A percentile compares a stretch with the other conserved stretches of the same genome.
phyloP scores from a whole-genome alignment of 1,284 basidiomycete species.

The Grifola frondosa region DNA sequence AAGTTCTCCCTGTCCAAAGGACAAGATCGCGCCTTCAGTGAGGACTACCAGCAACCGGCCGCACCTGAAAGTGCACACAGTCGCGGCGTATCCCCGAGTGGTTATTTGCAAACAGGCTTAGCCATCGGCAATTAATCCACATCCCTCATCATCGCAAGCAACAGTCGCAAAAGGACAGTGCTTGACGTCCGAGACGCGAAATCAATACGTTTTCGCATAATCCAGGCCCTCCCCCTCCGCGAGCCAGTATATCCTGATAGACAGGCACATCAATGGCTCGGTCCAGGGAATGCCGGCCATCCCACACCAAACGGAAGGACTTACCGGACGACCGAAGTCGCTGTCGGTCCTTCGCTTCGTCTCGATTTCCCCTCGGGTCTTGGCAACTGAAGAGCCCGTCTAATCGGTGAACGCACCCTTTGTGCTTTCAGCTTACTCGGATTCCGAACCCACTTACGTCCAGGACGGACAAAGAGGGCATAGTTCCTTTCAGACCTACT shows the following conservation, averaged over 20 bases:
- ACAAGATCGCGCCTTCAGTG: slow-evolving; percentile 36
- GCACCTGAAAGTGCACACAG: slow-evolving; percentile 21
- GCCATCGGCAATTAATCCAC: slow-evolving; percentile 43
- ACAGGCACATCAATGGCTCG: slow-evolving; percentile 25
- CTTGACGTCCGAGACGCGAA: slow-evolving; percentile 9
- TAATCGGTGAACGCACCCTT: too few species aligned
- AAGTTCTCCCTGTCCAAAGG: slow-evolving; percentile 34
- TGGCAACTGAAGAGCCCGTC: too few species aligned
- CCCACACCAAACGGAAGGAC: slow-evolving; percentile 13
- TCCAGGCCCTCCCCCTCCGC: slow-evolving; percentile 13
- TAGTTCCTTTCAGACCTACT: background rate
- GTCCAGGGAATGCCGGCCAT: slow-evolving; percentile 20
- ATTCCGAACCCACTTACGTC: background rate
- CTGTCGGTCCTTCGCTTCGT: background rate
- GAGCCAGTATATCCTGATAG: slow-evolving; percentile 23
- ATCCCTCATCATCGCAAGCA: slow-evolving; percentile 29
- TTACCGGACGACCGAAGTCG: slow-evolving; percentile 7
- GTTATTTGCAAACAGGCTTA: slow-evolving; percentile 37
- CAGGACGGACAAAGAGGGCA: background rate
- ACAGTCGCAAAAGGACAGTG: slow-evolving; percentile 19
- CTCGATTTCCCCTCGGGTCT: background rate
- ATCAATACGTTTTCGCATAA: slow-evolving; percentile 2
- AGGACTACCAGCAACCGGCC: slow-evolving; percentile 37
- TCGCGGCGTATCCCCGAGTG: slow-evolving; percentile 35
- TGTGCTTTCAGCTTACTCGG: background rate